Base-by-base conservation (phyloP, 805 yeast genomes). In the Helenozyma baotianmanensis region DNA sequence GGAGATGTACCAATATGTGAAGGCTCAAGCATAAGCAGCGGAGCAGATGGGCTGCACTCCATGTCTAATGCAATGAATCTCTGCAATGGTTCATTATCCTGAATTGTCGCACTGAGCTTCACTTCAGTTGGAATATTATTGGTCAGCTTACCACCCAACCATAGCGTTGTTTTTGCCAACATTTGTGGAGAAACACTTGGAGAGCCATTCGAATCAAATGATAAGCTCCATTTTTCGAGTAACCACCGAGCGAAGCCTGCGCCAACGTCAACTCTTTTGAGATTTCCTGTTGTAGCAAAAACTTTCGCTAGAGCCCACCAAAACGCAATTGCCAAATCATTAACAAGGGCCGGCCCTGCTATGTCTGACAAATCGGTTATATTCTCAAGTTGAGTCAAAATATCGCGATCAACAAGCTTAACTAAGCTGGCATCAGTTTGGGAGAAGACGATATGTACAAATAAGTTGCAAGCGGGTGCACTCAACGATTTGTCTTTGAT, bases 291-390 rank as follows among this genome's bases (percentile, higher is more conserved):
- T 2, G 49, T 50, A 21, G 54, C 57, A 12, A 72, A 61, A 8
- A 70, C 47, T 3, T 51, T 49, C 11, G 65, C 52, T 3, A 73
- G 41, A 1, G 62, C 43, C 32, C 62, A 54, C 89, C 89, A 82
- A 40, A 81, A 74, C 10, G 50, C 42, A 18, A 76, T 55, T 3
- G 82, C 59, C 29, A 69, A 74, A 26, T 69, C 58, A 29, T 69
- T 62, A 1, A 79, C 32, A 1, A 41, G 15, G 1, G 56, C 48
- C 2, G 92, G 90, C 0, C 90, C 90, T 50, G 72, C 74, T 1
- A 78, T 58, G 27, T 75, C 81, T 0, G 83, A 58, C 5, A 72
- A 49, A 23, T 78, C 82, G 29, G 73, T 56, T 2, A 77, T 32
- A 18, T 70, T 71, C 25, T 70, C 72, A 21, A 78, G 52, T 39